Conservation (phyloP, 2,329 filamentous ascomycete species). For the Thermoascus crustaceus region DNA sequence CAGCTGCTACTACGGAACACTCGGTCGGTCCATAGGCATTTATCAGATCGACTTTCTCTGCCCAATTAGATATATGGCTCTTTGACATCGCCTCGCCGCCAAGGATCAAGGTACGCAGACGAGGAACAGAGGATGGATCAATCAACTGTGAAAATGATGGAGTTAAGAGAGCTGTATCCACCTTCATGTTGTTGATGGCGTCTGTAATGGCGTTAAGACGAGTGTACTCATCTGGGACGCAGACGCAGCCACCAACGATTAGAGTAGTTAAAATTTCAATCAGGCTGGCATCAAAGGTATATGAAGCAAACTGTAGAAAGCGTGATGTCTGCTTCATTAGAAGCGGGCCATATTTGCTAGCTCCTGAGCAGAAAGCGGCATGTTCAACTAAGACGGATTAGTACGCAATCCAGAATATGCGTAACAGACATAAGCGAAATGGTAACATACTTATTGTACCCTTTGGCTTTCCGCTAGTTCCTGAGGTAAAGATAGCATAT, state of each 20-base stretch:
- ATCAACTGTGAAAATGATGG: slow-evolving; percentile 40
- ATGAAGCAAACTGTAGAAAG: slow-evolving; percentile 35
- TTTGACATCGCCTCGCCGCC: slow-evolving; percentile 25
- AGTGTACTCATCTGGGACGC: slow-evolving; percentile 35
- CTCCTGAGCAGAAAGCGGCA: slow-evolving; percentile 43
- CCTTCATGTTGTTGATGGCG: slow-evolving; percentile 28
- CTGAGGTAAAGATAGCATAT: slow-evolving; percentile 49
- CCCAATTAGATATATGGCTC: slow-evolving; percentile 25
- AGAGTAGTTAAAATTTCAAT: slow-evolving; percentile 26
- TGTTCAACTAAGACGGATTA: slow-evolving; percentile 41
- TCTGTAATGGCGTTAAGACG: slow-evolving; percentile 35
- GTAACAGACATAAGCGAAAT: not conserved
- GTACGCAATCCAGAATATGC: not conserved
- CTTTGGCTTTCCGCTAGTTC: slow-evolving; percentile 43
- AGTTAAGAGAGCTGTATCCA: slow-evolving; percentile 47
- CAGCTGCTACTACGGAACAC: slow-evolving; percentile 10
- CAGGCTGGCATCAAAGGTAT: slow-evolving; percentile 38
- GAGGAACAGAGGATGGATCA: slow-evolving; percentile 24
- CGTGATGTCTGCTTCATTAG: slow-evolving; percentile 37
- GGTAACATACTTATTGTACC: slow-evolving; percentile 39
- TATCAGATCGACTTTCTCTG: slow-evolving; percentile 13
- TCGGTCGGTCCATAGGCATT: slow-evolving; percentile 17
- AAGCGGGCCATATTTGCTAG: slow-evolving; percentile 38
- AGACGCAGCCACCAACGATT: slow-evolving; percentile 37
- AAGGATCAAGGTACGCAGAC: slow-evolving; percentile 24